Evolutionary conservation across 148 eudicot genomes (phyloP).

Genomic region (Chenopodium quinoa): DNA sequence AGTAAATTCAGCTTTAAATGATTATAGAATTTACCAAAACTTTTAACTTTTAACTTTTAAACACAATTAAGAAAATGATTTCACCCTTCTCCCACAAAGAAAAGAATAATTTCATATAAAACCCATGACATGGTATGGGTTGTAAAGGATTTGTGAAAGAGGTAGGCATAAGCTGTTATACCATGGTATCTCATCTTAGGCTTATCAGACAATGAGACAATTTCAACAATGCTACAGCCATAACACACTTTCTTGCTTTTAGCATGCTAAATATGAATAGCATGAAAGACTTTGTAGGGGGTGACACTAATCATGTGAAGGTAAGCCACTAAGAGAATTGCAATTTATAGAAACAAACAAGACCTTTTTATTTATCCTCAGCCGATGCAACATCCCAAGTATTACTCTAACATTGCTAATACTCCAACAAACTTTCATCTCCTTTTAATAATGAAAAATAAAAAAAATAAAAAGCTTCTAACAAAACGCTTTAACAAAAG

Average conservation of each 20-base stretch:
- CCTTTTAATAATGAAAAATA: neutral
- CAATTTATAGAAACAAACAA: too few species aligned
- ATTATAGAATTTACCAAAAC: too few species aligned
- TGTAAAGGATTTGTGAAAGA: neutral
- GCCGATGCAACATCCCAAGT: neutral
- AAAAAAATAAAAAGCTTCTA: neutral
- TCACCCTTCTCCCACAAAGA: neutral
- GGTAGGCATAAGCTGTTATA: neutral
- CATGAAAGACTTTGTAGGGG: too few species aligned
- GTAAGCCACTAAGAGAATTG: neutral
- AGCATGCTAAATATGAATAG: neutral
- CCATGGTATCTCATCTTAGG: neutral
- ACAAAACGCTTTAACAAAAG: neutral
- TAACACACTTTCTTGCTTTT: neutral
- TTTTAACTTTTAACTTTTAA: too few species aligned
- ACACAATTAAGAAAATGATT: too few species aligned
- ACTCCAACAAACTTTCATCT: neutral
- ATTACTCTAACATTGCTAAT: neutral
- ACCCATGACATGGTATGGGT: neutral
- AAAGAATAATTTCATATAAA: neutral
- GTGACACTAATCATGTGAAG: neutral
- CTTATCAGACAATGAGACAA: constrained; percentile 5
- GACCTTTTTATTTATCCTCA: neutral
- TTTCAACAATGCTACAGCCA: neutral
- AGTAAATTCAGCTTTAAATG: too few species aligned